Base-by-base conservation (phyloP, 108 stramenopile genomes). In the Cylindrotheca fusiformis region DNA sequence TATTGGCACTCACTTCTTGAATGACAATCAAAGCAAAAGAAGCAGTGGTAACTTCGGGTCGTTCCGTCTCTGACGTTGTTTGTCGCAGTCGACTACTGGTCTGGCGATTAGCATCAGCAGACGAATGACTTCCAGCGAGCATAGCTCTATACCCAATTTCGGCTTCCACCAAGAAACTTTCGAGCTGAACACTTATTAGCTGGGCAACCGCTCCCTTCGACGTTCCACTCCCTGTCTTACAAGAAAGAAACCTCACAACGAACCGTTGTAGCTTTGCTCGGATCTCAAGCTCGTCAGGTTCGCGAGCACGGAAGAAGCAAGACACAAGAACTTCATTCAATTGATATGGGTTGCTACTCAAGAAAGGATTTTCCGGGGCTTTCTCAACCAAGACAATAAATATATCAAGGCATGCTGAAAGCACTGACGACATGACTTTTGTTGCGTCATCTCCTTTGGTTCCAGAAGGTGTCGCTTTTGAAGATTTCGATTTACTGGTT, bases 11-110 rank as follows among this genome's bases (percentile, higher is more conserved):
- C 30, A 83, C 66, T 50, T 83, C 69, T 36, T 81, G 72, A 50
- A 87, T 76, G 20, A 90, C 69, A 6, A 52, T 33, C 3, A 82
- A 44, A 0, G 73, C 65, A 48, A 82, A 83, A 24, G 75, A 63
- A 4, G 80, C 83, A 48, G 48, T 55, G 67, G 30, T 54, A 48
- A 18, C 68, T 31, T 54, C 68, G 25, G n/a, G 20, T 29, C 29
- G 33, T 6, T 25, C 31, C 4, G 59, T 60, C 8, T 62, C 54
- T 19, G 17, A 4, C 3, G 33, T 20, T 3, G 60, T 19, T 25
- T 14, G 36, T 41, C 57, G 10, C 2, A 41, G 47, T 32, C 58
- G 48, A 23, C 27, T 27, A 29, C 33, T 56, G 1, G 50, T 24
- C 12, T 64, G 71, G 14, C 57, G 55, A 32, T 2, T 25, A 21